These are phyloP conservation scores for Urostyla sp. DNA, from an alignment of 73 alveolate species.

Conservation along the genomic window DNA sequence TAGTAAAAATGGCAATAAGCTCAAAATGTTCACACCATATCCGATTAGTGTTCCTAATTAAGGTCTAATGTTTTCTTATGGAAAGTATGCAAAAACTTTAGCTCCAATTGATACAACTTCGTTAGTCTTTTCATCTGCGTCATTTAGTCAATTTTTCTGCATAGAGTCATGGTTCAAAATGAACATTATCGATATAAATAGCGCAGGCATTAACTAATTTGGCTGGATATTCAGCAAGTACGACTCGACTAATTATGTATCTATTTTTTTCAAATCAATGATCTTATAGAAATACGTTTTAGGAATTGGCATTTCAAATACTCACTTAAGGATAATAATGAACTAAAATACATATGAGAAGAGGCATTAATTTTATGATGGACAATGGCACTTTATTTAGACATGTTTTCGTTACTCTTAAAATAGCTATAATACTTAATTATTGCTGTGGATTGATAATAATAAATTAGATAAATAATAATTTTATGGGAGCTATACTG, in stretches of 20 bases:
- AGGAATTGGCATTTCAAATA: conserved; percentile 31
- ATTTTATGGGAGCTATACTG: conserved; percentile 30
- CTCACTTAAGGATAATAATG: conserved; percentile 21
- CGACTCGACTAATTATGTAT: conserved; percentile 8
- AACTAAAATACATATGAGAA: conserved; percentile 16
- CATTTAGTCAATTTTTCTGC: conserved; percentile 27
- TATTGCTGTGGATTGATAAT: conserved; percentile 45
- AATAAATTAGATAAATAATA: not conserved
- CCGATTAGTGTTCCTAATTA: conserved; percentile 17
- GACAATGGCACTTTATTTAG: conserved; percentile 30
- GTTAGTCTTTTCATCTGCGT: not conserved
- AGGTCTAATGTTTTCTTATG: conserved; percentile 16
- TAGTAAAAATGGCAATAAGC: not conserved
- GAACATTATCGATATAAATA: not conserved
- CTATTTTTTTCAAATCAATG: not conserved
- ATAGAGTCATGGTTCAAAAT: conserved; percentile 48
- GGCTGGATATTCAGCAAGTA: conserved; percentile 21
- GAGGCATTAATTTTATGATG: not conserved
- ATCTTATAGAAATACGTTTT: not conserved
- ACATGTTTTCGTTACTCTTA: conserved; percentile 33
- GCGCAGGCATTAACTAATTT: not conserved
- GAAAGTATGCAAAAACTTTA: conserved; percentile 13
- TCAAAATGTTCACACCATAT: not conserved
- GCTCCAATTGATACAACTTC: not conserved
- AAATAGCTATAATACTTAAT: not conserved